Evolutionary conservation across 257 asterid genomes (phyloP).

Genomic region (Primulina huaijiensis): DNA sequence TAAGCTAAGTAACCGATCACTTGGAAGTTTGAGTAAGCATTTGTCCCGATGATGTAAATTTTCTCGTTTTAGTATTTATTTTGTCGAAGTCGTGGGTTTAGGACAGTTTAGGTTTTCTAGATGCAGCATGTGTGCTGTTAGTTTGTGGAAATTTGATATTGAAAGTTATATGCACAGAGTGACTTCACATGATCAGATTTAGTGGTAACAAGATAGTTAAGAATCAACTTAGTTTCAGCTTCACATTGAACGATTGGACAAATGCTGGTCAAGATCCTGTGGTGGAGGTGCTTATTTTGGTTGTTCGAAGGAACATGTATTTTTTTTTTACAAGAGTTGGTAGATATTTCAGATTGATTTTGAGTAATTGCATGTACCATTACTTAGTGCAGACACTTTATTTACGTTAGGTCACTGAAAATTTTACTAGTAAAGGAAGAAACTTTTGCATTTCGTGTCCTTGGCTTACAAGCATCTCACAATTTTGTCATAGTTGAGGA

Average conservation of each 20-base stretch:
- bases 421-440: not conserved
- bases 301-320: conserved; percentile 3
- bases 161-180: not conserved
- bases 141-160: not conserved
- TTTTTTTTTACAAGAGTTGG: conserved; percentile 16
- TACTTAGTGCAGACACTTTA: not conserved
- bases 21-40: not conserved
- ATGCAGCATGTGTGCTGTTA: not conserved
- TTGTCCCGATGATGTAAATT: too few relatives aligned
- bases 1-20: not conserved
- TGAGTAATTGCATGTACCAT: not conserved
- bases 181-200: not conserved
- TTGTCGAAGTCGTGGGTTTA: not conserved
- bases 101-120: not conserved
- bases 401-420: not conserved
- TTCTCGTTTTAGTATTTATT: not conserved
- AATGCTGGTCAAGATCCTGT: conserved; percentile 6
- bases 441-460: conserved; percentile 1
- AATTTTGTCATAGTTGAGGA: conserved; percentile 80
- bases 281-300: conserved; percentile 6
- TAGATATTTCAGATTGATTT: conserved; percentile 6
- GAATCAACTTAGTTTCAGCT: conserved; percentile 1
- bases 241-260: conserved; percentile 7
- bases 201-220: conserved; percentile 11
- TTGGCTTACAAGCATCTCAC: conserved; percentile 15